Percentiles rank a stretch among this genome's conserved stretches.
Evolutionary conservation across 192 early-diverging fungal species (phyloP).

Genomic region (Coemansia sp.): DNA sequence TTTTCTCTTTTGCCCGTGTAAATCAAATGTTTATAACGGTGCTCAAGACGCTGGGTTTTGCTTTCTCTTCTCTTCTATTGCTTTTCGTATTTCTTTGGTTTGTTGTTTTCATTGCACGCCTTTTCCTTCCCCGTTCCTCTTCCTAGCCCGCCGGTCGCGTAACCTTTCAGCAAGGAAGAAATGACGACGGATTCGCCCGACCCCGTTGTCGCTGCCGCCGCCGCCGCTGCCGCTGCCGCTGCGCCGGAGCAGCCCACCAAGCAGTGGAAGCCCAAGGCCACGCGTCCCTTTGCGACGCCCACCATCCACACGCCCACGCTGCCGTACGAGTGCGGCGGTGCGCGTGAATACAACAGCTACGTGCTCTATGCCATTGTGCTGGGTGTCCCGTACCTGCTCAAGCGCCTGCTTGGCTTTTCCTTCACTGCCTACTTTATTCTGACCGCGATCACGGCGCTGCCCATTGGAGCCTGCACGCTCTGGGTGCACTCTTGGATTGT

Average conservation of each 20-base stretch:
- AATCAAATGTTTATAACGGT: neutral
- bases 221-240: neutral
- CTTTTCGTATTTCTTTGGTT: slow-evolving; percentile 1
- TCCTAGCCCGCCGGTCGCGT: neutral
- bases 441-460: slow-evolving; percentile 59
- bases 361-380: slow-evolving; percentile 59
- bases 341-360: slow-evolving; percentile 73
- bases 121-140: neutral
- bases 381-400: slow-evolving; percentile 64
- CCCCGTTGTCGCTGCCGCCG: neutral
- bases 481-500: slow-evolving; percentile 63
- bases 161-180: neutral
- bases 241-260: slow-evolving; percentile 4
- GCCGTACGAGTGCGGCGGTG: slow-evolving; percentile 83
- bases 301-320: slow-evolving; percentile 41
- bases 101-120: neutral
- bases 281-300: slow-evolving; percentile 35
- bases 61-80: neutral
- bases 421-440: slow-evolving; percentile 61
- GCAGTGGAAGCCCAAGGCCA: slow-evolving; percentile 13
- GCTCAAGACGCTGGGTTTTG: neutral
- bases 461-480: slow-evolving; percentile 71
- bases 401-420: slow-evolving; percentile 61
- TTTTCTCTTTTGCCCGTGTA: no score
- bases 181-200: neutral